Conservation (phyloP, 1,139 yeast genomes). For the Lodderomyces orthopsilosis region DNA sequence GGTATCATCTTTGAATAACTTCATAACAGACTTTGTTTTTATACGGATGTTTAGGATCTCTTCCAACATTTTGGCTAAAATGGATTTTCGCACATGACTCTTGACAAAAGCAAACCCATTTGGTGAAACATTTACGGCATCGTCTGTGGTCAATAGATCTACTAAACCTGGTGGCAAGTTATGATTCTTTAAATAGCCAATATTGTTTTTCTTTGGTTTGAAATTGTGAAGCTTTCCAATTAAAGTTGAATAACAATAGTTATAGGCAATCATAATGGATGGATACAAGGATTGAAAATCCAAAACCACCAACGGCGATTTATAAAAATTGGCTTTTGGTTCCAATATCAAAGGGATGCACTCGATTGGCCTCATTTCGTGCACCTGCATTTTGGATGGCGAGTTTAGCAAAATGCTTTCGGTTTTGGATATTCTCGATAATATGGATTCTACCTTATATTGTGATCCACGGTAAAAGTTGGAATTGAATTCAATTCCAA, state of each 20-base stretch:
- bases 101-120: constrained; percentile 83
- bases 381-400: constrained; percentile 79
- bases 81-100: constrained; percentile 61
- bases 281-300: constrained; percentile 96
- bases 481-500: constrained; percentile 88
- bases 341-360: constrained; percentile 91
- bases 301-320: constrained; percentile 82
- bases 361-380: constrained; percentile 81
- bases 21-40: constrained; percentile 74
- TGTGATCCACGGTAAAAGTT: constrained; percentile 91
- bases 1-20: constrained; percentile 41
- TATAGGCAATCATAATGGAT: constrained; percentile 86
- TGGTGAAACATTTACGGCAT: constrained; percentile 65
- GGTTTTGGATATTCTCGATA: constrained; percentile 68
- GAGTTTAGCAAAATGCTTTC: constrained; percentile 74
- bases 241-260: constrained; percentile 86
- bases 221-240: constrained; percentile 66
- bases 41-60: constrained; percentile 80
- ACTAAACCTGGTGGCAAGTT: constrained; percentile 57
- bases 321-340: constrained; percentile 80
- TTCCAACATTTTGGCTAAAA: constrained; percentile 77
- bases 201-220: constrained; percentile 32
- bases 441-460: constrained; percentile 83
- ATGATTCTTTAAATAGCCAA: constrained; percentile 42
- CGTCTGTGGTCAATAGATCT: constrained; percentile 48